Evolutionary conservation across 2,329 filamentous ascomycete genomes (phyloP).

Genomic region (Beauveria bassiana): DNA sequence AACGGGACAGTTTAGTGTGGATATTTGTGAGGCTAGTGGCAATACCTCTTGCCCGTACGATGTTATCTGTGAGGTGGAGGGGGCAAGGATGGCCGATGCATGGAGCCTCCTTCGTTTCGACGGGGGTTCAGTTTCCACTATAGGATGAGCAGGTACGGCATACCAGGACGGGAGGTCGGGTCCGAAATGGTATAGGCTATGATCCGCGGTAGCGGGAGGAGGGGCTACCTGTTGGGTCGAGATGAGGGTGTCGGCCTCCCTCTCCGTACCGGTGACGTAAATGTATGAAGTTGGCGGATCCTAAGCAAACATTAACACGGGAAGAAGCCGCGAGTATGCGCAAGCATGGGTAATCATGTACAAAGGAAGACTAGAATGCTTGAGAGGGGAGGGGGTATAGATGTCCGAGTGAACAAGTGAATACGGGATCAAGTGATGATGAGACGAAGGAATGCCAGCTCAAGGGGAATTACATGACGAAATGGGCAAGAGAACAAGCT

Average conservation of each 20-base stretch:
- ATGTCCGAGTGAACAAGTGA: neutral
- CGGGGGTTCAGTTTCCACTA: neutral
- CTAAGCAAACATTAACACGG: slow-evolving; percentile 8
- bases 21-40: neutral
- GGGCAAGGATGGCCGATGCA: neutral
- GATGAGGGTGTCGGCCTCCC: neutral
- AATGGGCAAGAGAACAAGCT: slow-evolving; percentile 1
- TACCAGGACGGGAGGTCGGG: neutral
- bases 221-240: neutral
- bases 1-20: neutral
- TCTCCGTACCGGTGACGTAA: neutral
- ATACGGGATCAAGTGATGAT: neutral
- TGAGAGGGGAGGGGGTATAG: no score
- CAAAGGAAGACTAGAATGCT: no score
- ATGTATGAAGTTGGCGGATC: slow-evolving; percentile 1
- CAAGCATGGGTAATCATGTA: neutral
- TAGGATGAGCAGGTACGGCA: neutral
- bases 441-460: neutral
- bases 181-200: neutral
- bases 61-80: neutral
- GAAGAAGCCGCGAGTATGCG: neutral
- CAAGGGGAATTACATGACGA: neutral
- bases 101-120: neutral
- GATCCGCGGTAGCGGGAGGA: neutral
- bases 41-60: neutral